phyloP scores from a whole-genome alignment of 768 basidiomycete genomes.

The Nidula microcarpa region DNA sequence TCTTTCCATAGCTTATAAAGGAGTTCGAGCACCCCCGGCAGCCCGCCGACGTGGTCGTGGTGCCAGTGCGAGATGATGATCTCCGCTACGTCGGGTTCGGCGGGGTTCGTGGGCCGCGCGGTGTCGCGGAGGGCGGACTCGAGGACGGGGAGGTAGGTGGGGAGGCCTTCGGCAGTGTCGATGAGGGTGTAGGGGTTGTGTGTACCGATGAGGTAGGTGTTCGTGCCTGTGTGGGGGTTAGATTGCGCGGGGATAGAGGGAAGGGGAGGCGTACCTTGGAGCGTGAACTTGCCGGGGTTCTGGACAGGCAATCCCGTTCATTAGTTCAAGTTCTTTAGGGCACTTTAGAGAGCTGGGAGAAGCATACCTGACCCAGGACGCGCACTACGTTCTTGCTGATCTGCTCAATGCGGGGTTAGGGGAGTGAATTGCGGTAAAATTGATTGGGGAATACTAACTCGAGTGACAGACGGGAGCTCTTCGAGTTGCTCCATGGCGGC shows the following conservation, averaged over 20 bases:
- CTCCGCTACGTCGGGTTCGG: conserved; percentile 69
- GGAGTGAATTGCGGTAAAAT: not conserved
- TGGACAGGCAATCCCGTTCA: conserved; percentile 18
- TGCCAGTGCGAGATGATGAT: conserved; percentile 94
- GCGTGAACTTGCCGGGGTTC: conserved; percentile 88
- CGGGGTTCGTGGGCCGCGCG: conserved; percentile 25
- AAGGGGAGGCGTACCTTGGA: conserved; percentile 58
- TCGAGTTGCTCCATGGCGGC: conserved; percentile 47
- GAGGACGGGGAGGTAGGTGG: conserved; percentile 66
- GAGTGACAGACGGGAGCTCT: conserved; percentile 46
- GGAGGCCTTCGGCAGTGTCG: conserved; percentile 78
- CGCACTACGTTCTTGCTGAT: conserved; percentile 66
- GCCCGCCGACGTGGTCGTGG: conserved; percentile 78
- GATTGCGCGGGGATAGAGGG: no score
- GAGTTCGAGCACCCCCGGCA: conserved; percentile 65
- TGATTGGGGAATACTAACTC: conserved; percentile 32
- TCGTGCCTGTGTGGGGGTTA: conserved; percentile 56
- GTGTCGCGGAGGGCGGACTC: conserved; percentile 50
- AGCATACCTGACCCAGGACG: conserved; percentile 69
- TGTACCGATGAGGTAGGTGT: conserved; percentile 81
- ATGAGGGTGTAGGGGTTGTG: conserved; percentile 73
- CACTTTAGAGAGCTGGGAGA: not conserved
- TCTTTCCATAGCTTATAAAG: conserved; percentile 62
- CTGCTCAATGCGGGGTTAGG: conserved; percentile 28
- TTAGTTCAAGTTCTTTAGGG: not conserved